These are phyloP conservation scores for Quambalaria eucalypti DNA, from an alignment of 1,284 basidiomycete genomes.

Conservation along the genomic window DNA sequence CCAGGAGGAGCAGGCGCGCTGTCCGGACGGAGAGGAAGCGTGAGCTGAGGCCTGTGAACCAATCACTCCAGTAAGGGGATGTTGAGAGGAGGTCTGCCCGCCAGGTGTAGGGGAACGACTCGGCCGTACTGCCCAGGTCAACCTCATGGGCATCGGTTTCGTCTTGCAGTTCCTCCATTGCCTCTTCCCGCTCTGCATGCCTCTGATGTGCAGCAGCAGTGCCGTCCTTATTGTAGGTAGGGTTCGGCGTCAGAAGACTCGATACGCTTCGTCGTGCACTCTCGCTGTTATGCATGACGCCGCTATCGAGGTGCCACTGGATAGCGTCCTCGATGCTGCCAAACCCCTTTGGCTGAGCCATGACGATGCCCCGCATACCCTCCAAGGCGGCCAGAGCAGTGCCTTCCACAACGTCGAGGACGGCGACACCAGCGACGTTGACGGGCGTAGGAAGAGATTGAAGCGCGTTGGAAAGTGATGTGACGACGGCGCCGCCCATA, in stretches of 20 bases:
- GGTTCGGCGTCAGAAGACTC: constrained; percentile 25
- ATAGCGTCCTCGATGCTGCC: constrained; percentile 72
- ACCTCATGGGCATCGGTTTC: constrained; percentile 1
- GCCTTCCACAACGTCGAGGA: constrained; percentile 94
- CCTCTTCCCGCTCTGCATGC: too few relatives aligned
- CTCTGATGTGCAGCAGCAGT: too few relatives aligned
- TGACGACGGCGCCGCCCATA: constrained; percentile 46
- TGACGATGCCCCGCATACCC: constrained; percentile 80
- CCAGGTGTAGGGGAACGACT: constrained; percentile 56
- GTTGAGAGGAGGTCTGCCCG: constrained; percentile 73
- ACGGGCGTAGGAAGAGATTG: not conserved
- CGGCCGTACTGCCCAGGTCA: not conserved
- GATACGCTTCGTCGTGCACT: constrained; percentile 42
- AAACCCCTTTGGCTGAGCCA: constrained; percentile 74
- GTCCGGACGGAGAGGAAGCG: constrained; percentile 68
- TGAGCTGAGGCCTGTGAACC: constrained; percentile 75
- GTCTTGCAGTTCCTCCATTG: constrained; percentile 12
- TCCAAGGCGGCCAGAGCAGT: constrained; percentile 87
- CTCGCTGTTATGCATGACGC: constrained; percentile 34
- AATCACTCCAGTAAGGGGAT: constrained; percentile 82
- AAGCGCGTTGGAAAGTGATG: constrained; percentile 25
- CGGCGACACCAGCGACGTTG: constrained; percentile 66
- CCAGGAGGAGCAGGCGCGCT: constrained; percentile 77
- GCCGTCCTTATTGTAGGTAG: constrained; percentile 2
- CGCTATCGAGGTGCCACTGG: constrained; percentile 71